These are phyloP conservation scores for Pythium apleroticum DNA, from an alignment of 352 stramenopile species.

Conservation along the genomic window DNA sequence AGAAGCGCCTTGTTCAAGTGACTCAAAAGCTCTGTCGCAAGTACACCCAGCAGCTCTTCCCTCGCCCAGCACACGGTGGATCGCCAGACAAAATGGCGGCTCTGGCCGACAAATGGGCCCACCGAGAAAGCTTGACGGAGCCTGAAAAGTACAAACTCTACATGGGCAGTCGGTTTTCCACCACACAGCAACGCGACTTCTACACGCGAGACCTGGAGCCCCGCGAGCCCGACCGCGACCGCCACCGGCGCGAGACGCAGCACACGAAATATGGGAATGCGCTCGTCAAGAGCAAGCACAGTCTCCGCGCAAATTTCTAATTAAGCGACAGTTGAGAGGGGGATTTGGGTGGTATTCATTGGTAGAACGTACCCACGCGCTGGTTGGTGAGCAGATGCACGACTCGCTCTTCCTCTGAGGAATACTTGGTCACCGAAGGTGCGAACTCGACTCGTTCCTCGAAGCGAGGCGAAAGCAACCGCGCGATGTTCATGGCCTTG, in stretches of 20 bases:
- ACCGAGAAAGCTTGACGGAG: slow-evolving; percentile 35
- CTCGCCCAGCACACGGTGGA: slow-evolving; percentile 11
- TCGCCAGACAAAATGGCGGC: slow-evolving; percentile 39
- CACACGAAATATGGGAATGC: slow-evolving; percentile 78
- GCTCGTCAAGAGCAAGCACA: slow-evolving; percentile 48
- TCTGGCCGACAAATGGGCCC: slow-evolving; percentile 47
- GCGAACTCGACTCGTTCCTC: slow-evolving; percentile 56
- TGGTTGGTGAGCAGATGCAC: slow-evolving; percentile 54
- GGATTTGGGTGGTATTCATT: slow-evolving; percentile 26
- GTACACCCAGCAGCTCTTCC: slow-evolving; percentile 56
- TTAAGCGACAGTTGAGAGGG: background rate
- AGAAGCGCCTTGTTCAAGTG: slow-evolving; percentile 51
- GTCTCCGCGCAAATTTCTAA: slow-evolving; percentile 61
- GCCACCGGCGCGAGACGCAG: slow-evolving; percentile 43
- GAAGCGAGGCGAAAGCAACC: slow-evolving; percentile 75
- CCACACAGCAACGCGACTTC: slow-evolving; percentile 60
- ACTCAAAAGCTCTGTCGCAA: slow-evolving; percentile 76
- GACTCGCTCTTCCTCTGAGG: slow-evolving; percentile 55
- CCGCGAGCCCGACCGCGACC: slow-evolving; percentile 45
- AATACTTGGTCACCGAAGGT: slow-evolving; percentile 52
- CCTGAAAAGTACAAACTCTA: slow-evolving; percentile 51
- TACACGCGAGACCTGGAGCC: slow-evolving; percentile 49
- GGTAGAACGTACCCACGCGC: slow-evolving; percentile 65
- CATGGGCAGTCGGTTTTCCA: slow-evolving; percentile 54
- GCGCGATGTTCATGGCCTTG: slow-evolving; percentile 78